Conservation (phyloP, 441 rosid genomes). For the Erysimum cheiri region DNA sequence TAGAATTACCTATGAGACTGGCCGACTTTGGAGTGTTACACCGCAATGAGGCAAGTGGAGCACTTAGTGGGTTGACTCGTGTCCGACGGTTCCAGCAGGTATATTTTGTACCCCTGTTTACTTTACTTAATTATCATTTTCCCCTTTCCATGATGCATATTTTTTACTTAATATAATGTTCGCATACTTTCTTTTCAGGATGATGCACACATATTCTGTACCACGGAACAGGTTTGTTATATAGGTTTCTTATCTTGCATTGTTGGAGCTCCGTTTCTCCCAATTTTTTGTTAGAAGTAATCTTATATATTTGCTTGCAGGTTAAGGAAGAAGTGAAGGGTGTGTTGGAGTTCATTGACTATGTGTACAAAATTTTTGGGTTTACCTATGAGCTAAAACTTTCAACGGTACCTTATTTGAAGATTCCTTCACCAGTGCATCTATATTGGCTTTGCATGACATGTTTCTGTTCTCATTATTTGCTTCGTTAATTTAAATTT, state of each 20-base stretch:
- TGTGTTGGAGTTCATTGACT: constrained; percentile 85
- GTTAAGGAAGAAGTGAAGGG: constrained; percentile 85
- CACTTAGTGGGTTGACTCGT: constrained; percentile 95
- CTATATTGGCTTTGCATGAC: constrained; percentile 3
- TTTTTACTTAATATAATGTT: constrained; percentile 17
- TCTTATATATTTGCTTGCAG: constrained; percentile 60
- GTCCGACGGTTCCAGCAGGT: constrained; percentile 99
- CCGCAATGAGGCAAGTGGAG: constrained; percentile 99
- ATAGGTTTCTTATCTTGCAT: constrained; percentile 29
- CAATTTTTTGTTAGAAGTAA: constrained; percentile 28
- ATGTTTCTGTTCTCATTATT: constrained; percentile 14
- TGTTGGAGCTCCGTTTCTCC: constrained; percentile 29
- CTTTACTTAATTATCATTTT: not conserved
- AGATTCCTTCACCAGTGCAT: constrained; percentile 14
- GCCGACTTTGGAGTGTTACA: constrained; percentile 99
- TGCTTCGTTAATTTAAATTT: constrained; percentile 36
- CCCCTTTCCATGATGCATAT: constrained; percentile 17
- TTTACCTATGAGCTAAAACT: constrained; percentile 95
- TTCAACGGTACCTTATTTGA: constrained; percentile 73
- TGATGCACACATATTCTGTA: constrained; percentile 98
- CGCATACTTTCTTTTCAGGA: constrained; percentile 62
- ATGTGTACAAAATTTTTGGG: constrained; percentile 71
- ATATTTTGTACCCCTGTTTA: constrained; percentile 25
- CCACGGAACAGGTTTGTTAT: constrained; percentile 73
- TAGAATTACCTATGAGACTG: constrained; percentile 91